These are phyloP conservation scores for Quercus bicolor DNA, from an alignment of 306 rosid species.

Conservation along the genomic window DNA sequence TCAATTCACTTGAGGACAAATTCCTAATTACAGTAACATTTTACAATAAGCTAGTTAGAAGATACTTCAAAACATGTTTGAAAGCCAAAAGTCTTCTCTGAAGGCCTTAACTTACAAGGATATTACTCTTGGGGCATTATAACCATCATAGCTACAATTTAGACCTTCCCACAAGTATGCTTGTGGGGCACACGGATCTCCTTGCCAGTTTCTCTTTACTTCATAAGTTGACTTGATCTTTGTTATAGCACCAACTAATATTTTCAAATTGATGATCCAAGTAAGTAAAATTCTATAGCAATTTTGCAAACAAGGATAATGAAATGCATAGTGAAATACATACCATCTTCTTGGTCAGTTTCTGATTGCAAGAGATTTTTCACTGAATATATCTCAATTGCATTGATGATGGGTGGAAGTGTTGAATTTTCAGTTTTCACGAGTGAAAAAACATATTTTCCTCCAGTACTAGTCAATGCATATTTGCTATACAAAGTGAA, in stretches of 20 bases:
- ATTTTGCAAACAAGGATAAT: not conserved
- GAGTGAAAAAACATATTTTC: not conserved
- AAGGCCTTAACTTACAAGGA: constrained; percentile 38
- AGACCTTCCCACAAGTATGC: constrained; percentile 58
- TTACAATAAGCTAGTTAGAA: too few species aligned
- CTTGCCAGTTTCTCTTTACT: constrained; percentile 46
- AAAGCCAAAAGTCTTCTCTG: not conserved
- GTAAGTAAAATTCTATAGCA: not conserved
- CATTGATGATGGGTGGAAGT: constrained; percentile 42
- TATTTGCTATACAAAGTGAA: rapidly evolving
- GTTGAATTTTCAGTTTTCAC: constrained; percentile 16
- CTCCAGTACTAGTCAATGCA: too few species aligned
- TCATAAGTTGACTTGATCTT: constrained; percentile 45
- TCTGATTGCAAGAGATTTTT: constrained; percentile 21
- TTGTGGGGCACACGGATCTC: constrained; percentile 56
- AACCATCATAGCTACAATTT: constrained; percentile 29
- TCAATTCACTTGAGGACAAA: constrained; percentile 47
- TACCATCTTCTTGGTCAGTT: constrained; percentile 39
- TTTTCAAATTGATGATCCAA: not conserved
- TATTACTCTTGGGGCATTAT: constrained; percentile 39
- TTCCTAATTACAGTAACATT: constrained; percentile 23
- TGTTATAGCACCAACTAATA: constrained; percentile 45
- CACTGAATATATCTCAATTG: constrained; percentile 23
- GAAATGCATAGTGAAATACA: not conserved
- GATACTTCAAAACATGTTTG: not conserved